Conservation (phyloP, 208 protist genomes). For the Paratrypanosoma confusum region DNA sequence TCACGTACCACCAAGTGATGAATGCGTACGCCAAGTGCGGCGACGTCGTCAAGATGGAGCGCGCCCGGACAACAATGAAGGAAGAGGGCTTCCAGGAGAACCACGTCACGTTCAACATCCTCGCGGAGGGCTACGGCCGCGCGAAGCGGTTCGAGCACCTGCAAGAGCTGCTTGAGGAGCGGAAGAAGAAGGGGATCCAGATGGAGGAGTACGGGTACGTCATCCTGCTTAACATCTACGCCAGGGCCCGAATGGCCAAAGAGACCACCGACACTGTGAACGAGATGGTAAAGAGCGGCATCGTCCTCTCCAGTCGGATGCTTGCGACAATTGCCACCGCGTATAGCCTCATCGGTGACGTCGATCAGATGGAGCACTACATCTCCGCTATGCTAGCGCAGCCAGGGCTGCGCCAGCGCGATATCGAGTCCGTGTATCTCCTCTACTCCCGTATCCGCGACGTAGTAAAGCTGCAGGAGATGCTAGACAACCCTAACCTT, state of each 20-base stretch:
- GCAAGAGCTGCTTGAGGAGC: conserved; percentile 67
- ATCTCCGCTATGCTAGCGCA: conserved; percentile 56
- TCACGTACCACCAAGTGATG: conserved; percentile 86
- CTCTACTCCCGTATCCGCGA: conserved; percentile 77
- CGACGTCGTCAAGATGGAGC: conserved; percentile 80
- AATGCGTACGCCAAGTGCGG: conserved; percentile 86
- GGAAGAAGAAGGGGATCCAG: conserved; percentile 46
- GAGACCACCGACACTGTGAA: conserved; percentile 65
- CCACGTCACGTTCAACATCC: conserved; percentile 83
- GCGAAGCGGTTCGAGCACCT: conserved; percentile 80
- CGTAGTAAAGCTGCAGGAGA: conserved; percentile 68
- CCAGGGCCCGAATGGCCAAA: conserved; percentile 50
- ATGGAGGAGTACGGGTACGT: conserved; percentile 86
- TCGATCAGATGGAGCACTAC: conserved; percentile 69
- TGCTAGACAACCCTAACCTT: conserved; percentile 57
- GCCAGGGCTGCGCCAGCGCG: conserved; percentile 54
- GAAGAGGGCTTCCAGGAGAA: conserved; percentile 66
- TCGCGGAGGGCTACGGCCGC: conserved; percentile 82
- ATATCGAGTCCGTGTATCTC: conserved; percentile 75
- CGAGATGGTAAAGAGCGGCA: conserved; percentile 54
- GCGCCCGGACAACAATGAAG: conserved; percentile 42
- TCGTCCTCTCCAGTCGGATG: conserved; percentile 60
- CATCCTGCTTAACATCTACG: conserved; percentile 72
- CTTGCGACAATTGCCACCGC: conserved; percentile 59
- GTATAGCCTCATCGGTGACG: conserved; percentile 61